phyloP scores from a whole-genome alignment of 306 rosid genomes.

The Ormosia emarginata region DNA sequence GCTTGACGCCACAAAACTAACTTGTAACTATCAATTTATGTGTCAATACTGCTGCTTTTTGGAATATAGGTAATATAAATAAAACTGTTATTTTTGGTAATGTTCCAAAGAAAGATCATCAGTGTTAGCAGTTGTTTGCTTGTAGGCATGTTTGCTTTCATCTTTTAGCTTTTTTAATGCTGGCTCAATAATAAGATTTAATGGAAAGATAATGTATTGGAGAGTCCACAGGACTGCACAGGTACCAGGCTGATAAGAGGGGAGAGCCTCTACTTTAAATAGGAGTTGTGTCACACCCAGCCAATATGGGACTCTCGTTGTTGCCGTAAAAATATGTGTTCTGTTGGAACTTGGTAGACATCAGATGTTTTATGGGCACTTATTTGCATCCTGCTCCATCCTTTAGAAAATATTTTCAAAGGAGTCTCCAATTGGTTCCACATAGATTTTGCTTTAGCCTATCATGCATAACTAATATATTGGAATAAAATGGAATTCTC shows the following conservation, averaged over 20 bases:
- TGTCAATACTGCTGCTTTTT: not conserved
- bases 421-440: not conserved
- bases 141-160: not conserved
- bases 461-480: not conserved
- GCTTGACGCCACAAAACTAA: not conserved
- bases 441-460: not conserved
- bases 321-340: not conserved
- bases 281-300: not conserved
- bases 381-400: not conserved
- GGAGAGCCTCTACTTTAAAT: slow-evolving; percentile 6
- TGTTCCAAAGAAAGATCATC: not conserved
- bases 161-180: not conserved
- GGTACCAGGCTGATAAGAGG: not conserved
- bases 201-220: not conserved
- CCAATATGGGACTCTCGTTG: not conserved
- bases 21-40: not conserved
- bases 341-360: not conserved
- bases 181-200: not conserved
- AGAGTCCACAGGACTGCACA: not conserved
- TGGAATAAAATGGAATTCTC: not conserved
- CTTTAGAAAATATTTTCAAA: not conserved
- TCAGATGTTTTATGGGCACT: not conserved
- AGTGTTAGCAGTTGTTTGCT: not conserved
- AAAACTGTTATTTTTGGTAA: not conserved
- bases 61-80: not conserved